Percentiles rank a stretch among this genome's conserved stretches.
Conservation (phyloP, 495 filamentous ascomycete species). For the Daldinia caldariorum region DNA sequence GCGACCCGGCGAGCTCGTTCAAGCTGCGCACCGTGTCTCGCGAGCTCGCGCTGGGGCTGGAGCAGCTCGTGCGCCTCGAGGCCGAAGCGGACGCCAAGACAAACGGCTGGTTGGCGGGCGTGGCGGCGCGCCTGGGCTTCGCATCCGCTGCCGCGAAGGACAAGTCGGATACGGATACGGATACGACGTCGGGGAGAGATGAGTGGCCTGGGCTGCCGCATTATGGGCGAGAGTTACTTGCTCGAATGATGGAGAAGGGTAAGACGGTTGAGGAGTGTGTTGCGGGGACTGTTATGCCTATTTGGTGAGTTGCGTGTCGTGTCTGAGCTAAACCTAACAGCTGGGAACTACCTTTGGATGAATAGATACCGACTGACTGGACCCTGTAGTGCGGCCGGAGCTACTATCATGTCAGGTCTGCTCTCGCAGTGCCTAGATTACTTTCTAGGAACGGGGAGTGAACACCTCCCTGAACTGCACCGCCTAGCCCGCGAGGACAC, state of each 20-base stretch:
- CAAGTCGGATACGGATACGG: constrained; percentile 30
- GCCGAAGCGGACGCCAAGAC: constrained; percentile 67
- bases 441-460: constrained; percentile 67
- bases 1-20: constrained; percentile 57
- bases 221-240: constrained; percentile 74
- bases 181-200: constrained; percentile 41
- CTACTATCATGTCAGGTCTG: constrained; percentile 47
- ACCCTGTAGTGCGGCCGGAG: constrained; percentile 21
- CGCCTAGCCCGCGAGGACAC: constrained; percentile 54
- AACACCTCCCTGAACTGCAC: constrained; percentile 65
- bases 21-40: constrained; percentile 66
- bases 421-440: constrained; percentile 78
- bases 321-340: constrained; percentile 18
- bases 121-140: constrained; percentile 52
- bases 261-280: constrained; percentile 69
- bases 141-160: constrained; percentile 25
- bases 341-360: neutral
- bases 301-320: constrained; percentile 43
- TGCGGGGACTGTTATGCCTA: constrained; percentile 71
- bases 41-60: constrained; percentile 68
- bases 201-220: constrained; percentile 62
- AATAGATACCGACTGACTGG: constrained; percentile 56
- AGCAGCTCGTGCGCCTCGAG: constrained; percentile 66
- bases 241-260: constrained; percentile 67
- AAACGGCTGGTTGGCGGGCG: constrained; percentile 63